These are phyloP conservation scores for Zymoseptoria brevis DNA, from an alignment of 2,329 filamentous ascomycete genomes.

Conservation along the genomic window DNA sequence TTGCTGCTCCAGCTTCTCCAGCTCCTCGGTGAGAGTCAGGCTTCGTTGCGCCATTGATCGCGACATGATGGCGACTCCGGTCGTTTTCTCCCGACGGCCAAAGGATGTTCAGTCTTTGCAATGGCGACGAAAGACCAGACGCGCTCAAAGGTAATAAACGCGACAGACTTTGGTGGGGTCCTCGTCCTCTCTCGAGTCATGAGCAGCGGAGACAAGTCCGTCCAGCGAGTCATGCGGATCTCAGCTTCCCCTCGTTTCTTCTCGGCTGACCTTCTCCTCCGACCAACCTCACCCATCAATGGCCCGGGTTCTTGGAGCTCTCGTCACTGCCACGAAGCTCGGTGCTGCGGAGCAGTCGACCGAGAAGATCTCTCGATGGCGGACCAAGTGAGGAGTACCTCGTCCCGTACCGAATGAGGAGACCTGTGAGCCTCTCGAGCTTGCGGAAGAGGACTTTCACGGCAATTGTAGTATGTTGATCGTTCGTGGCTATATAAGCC, in stretches of 20 bases:
- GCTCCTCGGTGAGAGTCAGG: slow-evolving; percentile 82
- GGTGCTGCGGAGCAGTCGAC: not conserved
- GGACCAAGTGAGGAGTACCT: not conserved
- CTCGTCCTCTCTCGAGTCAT: not conserved
- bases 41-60: slow-evolving; percentile 41
- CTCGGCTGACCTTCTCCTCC: not conserved
- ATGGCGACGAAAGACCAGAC: not conserved
- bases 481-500: not conserved
- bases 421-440: not conserved
- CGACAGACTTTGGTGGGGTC: not conserved
- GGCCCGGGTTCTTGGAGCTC: not conserved
- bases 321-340: not conserved
- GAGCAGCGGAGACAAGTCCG: not conserved
- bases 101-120: not conserved
- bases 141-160: not conserved
- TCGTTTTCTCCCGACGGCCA: not conserved
- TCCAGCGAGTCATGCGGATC: not conserved
- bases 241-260: not conserved
- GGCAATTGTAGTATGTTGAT: not conserved
- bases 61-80: slow-evolving; percentile 4
- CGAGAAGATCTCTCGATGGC: not conserved
- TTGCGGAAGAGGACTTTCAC: not conserved
- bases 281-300: not conserved
- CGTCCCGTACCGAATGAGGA: not conserved
- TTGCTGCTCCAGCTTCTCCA: slow-evolving; percentile 91